Evolutionary conservation across 2,329 filamentous ascomycete species (phyloP).

Genomic region (Laburnicola sp.): DNA sequence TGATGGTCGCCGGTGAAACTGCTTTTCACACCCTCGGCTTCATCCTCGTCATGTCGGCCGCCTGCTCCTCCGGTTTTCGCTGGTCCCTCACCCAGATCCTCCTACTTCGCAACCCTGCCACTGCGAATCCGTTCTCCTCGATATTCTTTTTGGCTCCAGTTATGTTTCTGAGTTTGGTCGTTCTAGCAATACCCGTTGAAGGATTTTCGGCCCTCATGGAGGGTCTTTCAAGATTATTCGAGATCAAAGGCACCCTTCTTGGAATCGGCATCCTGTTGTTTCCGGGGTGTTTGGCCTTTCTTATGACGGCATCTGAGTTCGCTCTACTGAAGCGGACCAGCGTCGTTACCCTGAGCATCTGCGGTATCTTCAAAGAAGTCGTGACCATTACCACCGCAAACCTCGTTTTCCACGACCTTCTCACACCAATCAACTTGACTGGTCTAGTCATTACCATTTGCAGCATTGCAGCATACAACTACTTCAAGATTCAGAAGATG

Average conservation of each 20-base stretch:
- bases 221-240: conserved; percentile 66
- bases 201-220: conserved; percentile 69
- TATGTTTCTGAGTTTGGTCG: conserved; percentile 84
- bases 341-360: conserved; percentile 93
- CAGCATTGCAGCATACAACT: conserved; percentile 90
- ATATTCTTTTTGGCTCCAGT: conserved; percentile 97
- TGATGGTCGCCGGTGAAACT: conserved; percentile 97
- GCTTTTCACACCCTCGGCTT: conserved; percentile 87
- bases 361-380: conserved; percentile 98
- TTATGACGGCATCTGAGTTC: conserved; percentile 97
- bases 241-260: conserved; percentile 67
- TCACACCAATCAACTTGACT: conserved; percentile 84
- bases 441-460: conserved; percentile 86
- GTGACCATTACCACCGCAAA: conserved; percentile 90
- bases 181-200: conserved; percentile 84
- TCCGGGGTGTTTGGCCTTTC: conserved; percentile 86
- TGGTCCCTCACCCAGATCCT: conserved; percentile 99
- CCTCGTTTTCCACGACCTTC: conserved; percentile 81
- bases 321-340: conserved; percentile 91
- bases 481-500: conserved; percentile 91
- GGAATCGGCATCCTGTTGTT: conserved; percentile 79
- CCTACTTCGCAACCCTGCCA: conserved; percentile 88
- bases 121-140: conserved; percentile 92
- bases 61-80: conserved; percentile 93
- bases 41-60: conserved; percentile 86